Base-by-base conservation (phyloP, 768 basidiomycete genomes). In the Hypsizygus marmoreus region DNA sequence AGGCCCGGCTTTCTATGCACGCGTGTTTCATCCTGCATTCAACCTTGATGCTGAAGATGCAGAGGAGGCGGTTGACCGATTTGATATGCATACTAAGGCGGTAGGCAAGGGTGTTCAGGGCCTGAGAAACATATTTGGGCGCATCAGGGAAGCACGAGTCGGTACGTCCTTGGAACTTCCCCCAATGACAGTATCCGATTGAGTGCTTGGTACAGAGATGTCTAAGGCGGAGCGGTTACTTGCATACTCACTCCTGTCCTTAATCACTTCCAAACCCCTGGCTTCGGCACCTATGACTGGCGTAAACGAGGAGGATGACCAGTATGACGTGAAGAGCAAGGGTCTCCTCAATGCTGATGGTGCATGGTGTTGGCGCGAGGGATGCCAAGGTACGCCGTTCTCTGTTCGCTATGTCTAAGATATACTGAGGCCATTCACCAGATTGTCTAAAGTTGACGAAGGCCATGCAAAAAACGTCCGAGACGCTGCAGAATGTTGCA, bases 351-450 rank as follows among this genome's bases (percentile, higher is more conserved):
- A 91, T 51, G 70, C 73, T 7, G 79, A 88, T 19, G 85, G 88
- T 1, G 90, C 88, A 3, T 89, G 91, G 88, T 91, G 90, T 62
- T 95, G 91, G 90, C 75, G 82, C 19, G 88, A 93, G 42, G 75
- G 74, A 2, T 92, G 91, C 60, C 65, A 76, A 60, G 82, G 88
- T 88, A 55, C 11, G 68, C 39, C 11, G 6, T 14, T 37, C 11
- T 26, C n/a, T n/a, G n/a, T n/a, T 23, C 14, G 7, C 16, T 12
- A 38, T 24, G 39, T 25, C 22, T 26, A 14, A n/a, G 39, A 24
- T 5, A 14, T 17, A 17, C 42, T 40, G 30, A 13, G 33, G 12
- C 8, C 24, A 26, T 16, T n/a, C n/a, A n/a, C 12, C 13, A 88
- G 90, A 83, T 28, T 93, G 91, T 60, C 66, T 92, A n/a, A 76